phyloP scores from a whole-genome alignment of 2,329 filamentous ascomycete genomes.

The Ophiostoma fasciatum region DNA sequence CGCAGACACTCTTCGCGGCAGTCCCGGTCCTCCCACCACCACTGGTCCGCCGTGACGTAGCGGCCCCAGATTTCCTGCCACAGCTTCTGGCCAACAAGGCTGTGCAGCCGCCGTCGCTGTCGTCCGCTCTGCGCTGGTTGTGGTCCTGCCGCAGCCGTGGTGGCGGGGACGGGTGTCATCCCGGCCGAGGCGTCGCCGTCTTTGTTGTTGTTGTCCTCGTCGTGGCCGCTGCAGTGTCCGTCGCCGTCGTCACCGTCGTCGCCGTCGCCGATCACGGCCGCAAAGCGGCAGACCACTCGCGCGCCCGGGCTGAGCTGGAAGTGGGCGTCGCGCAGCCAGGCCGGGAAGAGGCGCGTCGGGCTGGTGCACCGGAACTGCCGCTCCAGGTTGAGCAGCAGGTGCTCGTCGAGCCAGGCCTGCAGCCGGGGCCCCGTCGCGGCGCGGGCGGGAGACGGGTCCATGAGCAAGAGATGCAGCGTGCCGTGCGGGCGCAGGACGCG shows the following conservation, averaged over 20 bases:
- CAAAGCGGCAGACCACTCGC: slow-evolving; percentile 32
- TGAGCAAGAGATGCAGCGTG: slow-evolving; percentile 41
- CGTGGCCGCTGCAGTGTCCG: background rate
- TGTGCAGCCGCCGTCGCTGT: slow-evolving; percentile 23
- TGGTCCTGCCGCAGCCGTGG: background rate
- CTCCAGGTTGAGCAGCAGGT: slow-evolving; percentile 45
- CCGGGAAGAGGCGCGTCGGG: slow-evolving; percentile 41
- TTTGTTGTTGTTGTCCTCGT: background rate
- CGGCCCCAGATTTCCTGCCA: slow-evolving; percentile 48
- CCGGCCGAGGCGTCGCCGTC: background rate
- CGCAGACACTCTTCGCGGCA: slow-evolving; percentile 40
- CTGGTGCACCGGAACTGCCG: slow-evolving; percentile 42
- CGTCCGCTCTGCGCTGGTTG: slow-evolving; percentile 14
- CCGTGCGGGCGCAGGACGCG: slow-evolving; percentile 40
- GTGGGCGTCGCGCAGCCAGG: slow-evolving; percentile 41
- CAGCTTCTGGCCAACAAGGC: slow-evolving; percentile 37
- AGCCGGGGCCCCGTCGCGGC: slow-evolving; percentile 41
- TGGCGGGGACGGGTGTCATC: background rate
- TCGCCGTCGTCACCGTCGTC: background rate
- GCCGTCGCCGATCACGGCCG: slow-evolving; percentile 22
- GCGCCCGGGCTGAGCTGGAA: slow-evolving; percentile 33
- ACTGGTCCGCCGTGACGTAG: slow-evolving; percentile 31
- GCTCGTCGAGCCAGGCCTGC: slow-evolving; percentile 45
- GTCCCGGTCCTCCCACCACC: slow-evolving; percentile 48
- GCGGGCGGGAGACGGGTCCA: slow-evolving; percentile 45